phyloP scores from a whole-genome alignment of 1,284 basidiomycete species.

The Rhodotorula sp. region DNA sequence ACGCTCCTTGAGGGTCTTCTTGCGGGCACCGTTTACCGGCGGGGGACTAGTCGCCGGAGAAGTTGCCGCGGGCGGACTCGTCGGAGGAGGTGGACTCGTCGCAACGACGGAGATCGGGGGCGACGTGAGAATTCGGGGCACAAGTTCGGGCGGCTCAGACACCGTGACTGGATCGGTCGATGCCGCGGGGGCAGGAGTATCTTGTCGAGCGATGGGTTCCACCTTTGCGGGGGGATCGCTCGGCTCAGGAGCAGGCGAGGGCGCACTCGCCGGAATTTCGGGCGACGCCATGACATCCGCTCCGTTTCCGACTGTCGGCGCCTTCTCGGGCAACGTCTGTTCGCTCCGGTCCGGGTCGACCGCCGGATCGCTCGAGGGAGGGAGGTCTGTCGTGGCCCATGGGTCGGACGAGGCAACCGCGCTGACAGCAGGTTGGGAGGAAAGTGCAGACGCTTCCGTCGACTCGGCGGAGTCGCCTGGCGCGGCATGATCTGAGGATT shows the following conservation, averaged over 20 bases:
- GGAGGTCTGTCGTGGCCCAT: neutral
- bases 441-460: too few relatives aligned
- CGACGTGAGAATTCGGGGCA: too few relatives aligned
- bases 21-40: neutral
- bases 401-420: neutral
- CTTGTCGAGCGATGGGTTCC: too few relatives aligned
- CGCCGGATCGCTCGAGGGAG: neutral
- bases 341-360: constrained; percentile 11
- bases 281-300: neutral
- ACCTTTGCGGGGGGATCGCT: too few relatives aligned
- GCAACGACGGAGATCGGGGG: neutral
- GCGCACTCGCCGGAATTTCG: too few relatives aligned
- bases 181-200: too few relatives aligned
- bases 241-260: too few relatives aligned
- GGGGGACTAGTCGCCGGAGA: neutral
- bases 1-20: constrained; percentile 38
- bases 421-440: too few relatives aligned
- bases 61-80: neutral
- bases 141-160: too few relatives aligned
- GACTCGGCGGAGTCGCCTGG: too few relatives aligned
- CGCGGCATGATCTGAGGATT: too few relatives aligned
- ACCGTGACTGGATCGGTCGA: too few relatives aligned
- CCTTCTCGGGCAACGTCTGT: constrained; percentile 11
- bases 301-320: neutral
- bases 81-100: neutral